Base-by-base conservation (phyloP, 805 yeast species). In the Kuraishia capsulata region DNA sequence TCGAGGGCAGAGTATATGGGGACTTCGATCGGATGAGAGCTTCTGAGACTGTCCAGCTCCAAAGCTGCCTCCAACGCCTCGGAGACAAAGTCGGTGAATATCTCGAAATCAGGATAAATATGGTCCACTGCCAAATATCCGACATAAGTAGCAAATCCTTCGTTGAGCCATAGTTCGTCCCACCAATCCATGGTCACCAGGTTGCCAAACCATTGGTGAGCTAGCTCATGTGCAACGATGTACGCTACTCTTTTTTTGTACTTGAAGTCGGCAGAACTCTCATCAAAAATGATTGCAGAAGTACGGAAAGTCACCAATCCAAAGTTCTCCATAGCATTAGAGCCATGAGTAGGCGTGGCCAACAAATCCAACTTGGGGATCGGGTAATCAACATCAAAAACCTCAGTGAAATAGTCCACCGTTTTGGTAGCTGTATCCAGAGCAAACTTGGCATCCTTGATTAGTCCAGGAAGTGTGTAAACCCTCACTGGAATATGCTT, bases 281-380 rank as follows among this genome's bases (percentile, higher is more conserved):
- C 67, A 24, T 71, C 68, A 51, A 53, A 81, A 56, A 69, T 66
- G 43, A 78, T 51, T 29, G 76, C 81, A 18, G 73, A 72, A 5
- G 73, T 67, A 50, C 79, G 80, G 61, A 72, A 84, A 50, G 71
- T 81, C 39, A 85, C 74, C 37, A 86, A 64, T 20, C 94, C 94
- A 85, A 89, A 85, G 64, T 86, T 86, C 62, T 85, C 95, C 95
- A 85, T 85, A 18, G 94, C 95, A 49, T 86, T 85, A 41, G 87
- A 88, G 24, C 84, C 73, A 53, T 80, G 82, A 37, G 82, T 76
- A 47, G 85, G 89, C 41, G 85, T 80, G 3, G 89, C 89, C 29
- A 86, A 64, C 59, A 83, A 65, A 53, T 86, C 95, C 56, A 84
- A 63, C 59, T 85, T 85, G 33, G 94, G 90, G 48, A 85, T 66